Percentiles rank a stretch among this genome's conserved stretches.
phyloP scores from a whole-genome alignment of 1,284 basidiomycete genomes.

The Rhodofomes roseus region DNA sequence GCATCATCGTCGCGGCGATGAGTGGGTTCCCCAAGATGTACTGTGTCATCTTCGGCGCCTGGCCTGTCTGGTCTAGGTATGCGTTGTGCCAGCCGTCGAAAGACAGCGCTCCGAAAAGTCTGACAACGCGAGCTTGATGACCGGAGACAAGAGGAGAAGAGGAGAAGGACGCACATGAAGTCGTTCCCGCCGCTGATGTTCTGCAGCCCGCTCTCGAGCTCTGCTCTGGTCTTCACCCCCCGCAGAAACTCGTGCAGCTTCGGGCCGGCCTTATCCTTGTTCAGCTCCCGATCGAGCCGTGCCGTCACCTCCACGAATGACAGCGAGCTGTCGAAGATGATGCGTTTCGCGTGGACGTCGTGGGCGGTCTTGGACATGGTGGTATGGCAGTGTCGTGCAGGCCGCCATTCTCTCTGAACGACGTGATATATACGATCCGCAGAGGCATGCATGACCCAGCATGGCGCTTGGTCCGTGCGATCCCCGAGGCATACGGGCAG shows the following conservation, averaged over 20 bases:
- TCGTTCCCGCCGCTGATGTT: slow-evolving; percentile 32
- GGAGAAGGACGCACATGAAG: slow-evolving; percentile 39
- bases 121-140: slow-evolving; percentile 13
- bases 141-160: not conserved
- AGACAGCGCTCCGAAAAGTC: slow-evolving; percentile 41
- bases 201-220: slow-evolving; percentile 32
- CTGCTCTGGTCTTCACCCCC: slow-evolving; percentile 31
- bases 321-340: slow-evolving; percentile 41
- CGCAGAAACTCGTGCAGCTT: slow-evolving; percentile 28
- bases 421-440: too few species aligned
- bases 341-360: slow-evolving; percentile 34
- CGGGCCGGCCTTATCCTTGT: slow-evolving; percentile 31
- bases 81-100: slow-evolving; percentile 40
- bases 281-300: slow-evolving; percentile 42
- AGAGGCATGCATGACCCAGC: too few species aligned
- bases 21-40: slow-evolving; percentile 55
- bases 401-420: not conserved
- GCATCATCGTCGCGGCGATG: slow-evolving; percentile 44
- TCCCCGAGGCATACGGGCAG: not conserved
- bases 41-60: slow-evolving; percentile 31
- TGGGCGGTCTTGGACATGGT: slow-evolving; percentile 18
- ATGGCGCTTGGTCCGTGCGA: not conserved
- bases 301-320: slow-evolving; percentile 38
- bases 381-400: not conserved
- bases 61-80: slow-evolving; percentile 20